Evolutionary conservation across 345 rosid genomes (phyloP).

Genomic region (Brassica napus): DNA sequence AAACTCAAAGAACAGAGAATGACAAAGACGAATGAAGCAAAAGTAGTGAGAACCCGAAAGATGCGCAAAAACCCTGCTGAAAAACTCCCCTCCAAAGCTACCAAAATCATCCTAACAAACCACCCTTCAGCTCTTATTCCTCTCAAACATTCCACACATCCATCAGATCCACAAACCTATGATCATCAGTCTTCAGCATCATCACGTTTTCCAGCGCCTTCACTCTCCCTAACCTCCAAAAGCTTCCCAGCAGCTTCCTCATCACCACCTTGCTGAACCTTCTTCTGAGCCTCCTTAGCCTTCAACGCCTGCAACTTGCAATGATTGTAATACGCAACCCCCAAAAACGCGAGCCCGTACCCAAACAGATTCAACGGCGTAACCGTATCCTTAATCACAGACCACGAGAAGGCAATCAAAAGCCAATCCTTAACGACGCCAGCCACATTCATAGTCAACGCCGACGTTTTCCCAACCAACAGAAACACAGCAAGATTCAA

Average conservation of each 20-base stretch:
- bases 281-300: slow-evolving; percentile 90
- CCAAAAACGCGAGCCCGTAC: slow-evolving; percentile 85
- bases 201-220: slow-evolving; percentile 52
- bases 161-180: slow-evolving; percentile 10
- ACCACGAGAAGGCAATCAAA: slow-evolving; percentile 95
- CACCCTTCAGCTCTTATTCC: slow-evolving; percentile 38
- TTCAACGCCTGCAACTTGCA: slow-evolving; percentile 89
- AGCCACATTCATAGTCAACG: slow-evolving; percentile 97
- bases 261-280: slow-evolving; percentile 54
- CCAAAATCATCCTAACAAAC: slow-evolving; percentile 31
- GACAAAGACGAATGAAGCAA: neutral
- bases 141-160: neutral
- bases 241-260: slow-evolving; percentile 74
- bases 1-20: slow-evolving; percentile 16
- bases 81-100: neutral
- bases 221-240: slow-evolving; percentile 79
- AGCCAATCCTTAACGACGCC: slow-evolving; percentile 98
- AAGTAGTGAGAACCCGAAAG: neutral
- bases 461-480: slow-evolving; percentile 94
- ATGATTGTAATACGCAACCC: slow-evolving; percentile 91
- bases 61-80: slow-evolving; percentile 23
- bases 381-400: slow-evolving; percentile 93
- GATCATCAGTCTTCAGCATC: slow-evolving; percentile 54
- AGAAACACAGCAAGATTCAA: slow-evolving; percentile 92
- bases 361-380: slow-evolving; percentile 86